Base-by-base conservation (phyloP, 805 yeast genomes). In the Ogataea methylovora region DNA sequence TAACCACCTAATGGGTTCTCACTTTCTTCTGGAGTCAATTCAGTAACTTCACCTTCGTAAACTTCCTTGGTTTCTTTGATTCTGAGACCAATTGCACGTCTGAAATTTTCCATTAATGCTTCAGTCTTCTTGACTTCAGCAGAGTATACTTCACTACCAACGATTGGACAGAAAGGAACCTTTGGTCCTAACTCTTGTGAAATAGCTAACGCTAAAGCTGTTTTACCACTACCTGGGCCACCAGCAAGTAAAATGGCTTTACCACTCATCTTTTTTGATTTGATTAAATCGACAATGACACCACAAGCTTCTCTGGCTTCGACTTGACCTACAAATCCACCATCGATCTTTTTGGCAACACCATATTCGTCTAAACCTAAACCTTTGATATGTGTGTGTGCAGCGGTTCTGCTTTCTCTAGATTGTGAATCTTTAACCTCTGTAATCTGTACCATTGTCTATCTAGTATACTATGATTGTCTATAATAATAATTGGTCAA, bases 101-200 rank as follows among this genome's bases (percentile, higher is more conserved):
- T 76, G 63, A 92, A 90, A 55, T 87, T 86, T 61, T 92, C 97
- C 92, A 86, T 88, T 52, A 92, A 65, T 2, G 94, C 86, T 52
- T 92, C 96, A 0, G 98, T 92, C 67, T 92, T 92, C 59, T 90
- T 88, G 33, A 92, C 90, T 56, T 92, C 98, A n/a, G 94, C 94
- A 10, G 94, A 82, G 51, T 79, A 92, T 40, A 92, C 67, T 61
- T 92, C 98, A 38, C 87, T 76, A 25, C 97, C 98, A 17, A 94
- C 97, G 49, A 92, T 79, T 4, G 97, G 97, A 52, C 96, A 88
- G 56, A 92, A 92, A 30, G 98, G 98, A 35, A 92, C 97, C 54
- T 90, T 87, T 26, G 94, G 92, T 4, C 98, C 98, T 48, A 92
- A 69, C 56, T 86, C 96, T 57, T 92, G 97, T 4, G 97, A 85